Base-by-base conservation (phyloP, 2,329 filamentous ascomycete species). In the Chaetomiaceae sp. region DNA sequence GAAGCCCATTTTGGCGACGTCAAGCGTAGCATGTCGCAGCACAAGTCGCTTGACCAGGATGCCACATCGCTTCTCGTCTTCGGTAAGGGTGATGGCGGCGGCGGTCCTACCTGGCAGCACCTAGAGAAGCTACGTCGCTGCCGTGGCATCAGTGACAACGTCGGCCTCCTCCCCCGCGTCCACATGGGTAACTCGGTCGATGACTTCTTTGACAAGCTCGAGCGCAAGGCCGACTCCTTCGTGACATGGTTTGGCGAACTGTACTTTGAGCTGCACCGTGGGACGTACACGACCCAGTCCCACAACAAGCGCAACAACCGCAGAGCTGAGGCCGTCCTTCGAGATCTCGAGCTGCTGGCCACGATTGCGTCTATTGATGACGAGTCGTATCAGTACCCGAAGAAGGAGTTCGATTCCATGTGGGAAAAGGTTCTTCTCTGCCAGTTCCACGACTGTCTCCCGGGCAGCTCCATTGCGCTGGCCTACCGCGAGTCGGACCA, bases 191-290 rank as follows among this genome's bases (percentile, higher is more conserved):
- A 83, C 48, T 91, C 87, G 1, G 93, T 96, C 14, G 92, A 99
- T 54, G 89, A 96, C 61, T 97, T 97, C 74, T 97, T 96, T 64
- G 87, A 87, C 60, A 79, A 80, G 45, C 75, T 99, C 3, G 86
- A 96, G 67, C 81, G 86, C 69, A 95, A 91, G 71, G 82, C 82
- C 23, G 68, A 82, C 3, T 78, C 89, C 16, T 85, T 96, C 48
- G 87, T 90, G 20, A 97, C 93, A 1, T 99, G 93, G 93, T 96
- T 96, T 66, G 93, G 93, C 37, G 93, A 99, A 71, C 78, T 99
- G 8, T 99, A 99, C 72, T 96, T 99, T 67, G 93, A 99, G 70
- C 79, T 99, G 43, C 93, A 99, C 67, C 87, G 93, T 54, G 93
- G 93, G 47, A 97, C 92, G 12, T 97, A 97, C 70, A 99, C 93